Evolutionary conservation across 768 basidiomycete genomes (phyloP).

Genomic region (Leccinum longicurvipes): DNA sequence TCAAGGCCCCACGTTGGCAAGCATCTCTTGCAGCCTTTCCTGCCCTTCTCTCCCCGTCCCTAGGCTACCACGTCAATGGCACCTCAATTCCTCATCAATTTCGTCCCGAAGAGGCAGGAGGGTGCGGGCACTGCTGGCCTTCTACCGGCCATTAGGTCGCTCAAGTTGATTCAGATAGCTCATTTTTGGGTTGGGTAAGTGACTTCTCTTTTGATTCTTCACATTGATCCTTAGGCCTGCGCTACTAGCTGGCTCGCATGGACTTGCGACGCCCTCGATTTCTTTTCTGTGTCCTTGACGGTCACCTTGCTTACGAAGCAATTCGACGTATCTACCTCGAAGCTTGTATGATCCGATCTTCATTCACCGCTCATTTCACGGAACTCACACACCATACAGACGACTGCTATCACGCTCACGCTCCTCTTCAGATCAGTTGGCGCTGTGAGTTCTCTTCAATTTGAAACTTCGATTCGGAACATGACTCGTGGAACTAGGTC

Average conservation of each 20-base stretch:
- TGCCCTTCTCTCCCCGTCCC: not conserved
- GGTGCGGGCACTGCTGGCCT: slow-evolving; percentile 35
- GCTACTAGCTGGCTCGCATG: slow-evolving; percentile 73
- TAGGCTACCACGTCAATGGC: slow-evolving; percentile 13
- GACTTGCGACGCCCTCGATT: slow-evolving; percentile 86
- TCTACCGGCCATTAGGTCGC: slow-evolving; percentile 38
- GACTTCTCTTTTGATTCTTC: not conserved
- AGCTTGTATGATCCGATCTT: slow-evolving; percentile 38
- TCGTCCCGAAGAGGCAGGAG: slow-evolving; percentile 48
- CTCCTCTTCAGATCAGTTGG: slow-evolving; percentile 85
- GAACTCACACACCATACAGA: slow-evolving; percentile 32
- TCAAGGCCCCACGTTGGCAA: not conserved
- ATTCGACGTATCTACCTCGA: slow-evolving; percentile 40
- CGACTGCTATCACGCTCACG: slow-evolving; percentile 86
- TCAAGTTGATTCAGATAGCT: slow-evolving; percentile 55
- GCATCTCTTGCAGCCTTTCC: not conserved
- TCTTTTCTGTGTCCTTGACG: slow-evolving; percentile 72
- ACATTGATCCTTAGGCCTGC: not conserved
- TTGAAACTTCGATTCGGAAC: not conserved
- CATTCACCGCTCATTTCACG: not conserved
- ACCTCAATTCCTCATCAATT: slow-evolving; percentile 41
- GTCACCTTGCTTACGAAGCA: slow-evolving; percentile 44
- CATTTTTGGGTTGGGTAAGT: slow-evolving; percentile 57
- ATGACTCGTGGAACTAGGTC: slow-evolving; percentile 30
- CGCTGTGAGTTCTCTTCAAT: slow-evolving; percentile 41